A percentile compares a stretch with the other conserved stretches of the same genome.
phyloP scores from a whole-genome alignment of 2,329 filamentous ascomycete species.

The Xylariaceae sp. region DNA sequence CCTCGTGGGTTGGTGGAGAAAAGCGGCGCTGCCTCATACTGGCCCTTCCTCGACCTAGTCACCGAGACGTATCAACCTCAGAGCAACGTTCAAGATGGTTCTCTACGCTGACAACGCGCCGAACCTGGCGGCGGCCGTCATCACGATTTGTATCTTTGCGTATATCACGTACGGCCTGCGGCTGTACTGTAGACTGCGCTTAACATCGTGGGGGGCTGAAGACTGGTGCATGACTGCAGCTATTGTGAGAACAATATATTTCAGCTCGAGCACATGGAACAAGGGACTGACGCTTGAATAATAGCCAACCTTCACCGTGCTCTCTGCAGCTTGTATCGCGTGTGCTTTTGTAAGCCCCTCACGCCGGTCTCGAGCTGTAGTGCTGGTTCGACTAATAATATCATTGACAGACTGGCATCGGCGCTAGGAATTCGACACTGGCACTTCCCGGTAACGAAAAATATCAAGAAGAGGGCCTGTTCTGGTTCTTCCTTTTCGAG shows the following conservation, averaged over 20 bases:
- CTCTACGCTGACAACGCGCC: conserved; percentile 12
- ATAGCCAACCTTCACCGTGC: conserved; percentile 9
- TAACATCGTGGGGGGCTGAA: conserved; percentile 12
- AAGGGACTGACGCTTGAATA: too few relatives aligned
- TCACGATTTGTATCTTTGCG: conserved; percentile 9
- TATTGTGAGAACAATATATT: too few relatives aligned
- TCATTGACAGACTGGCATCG: conserved; percentile 5
- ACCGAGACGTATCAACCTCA: background rate
- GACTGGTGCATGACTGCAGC: conserved; percentile 14
- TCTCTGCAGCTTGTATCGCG: conserved; percentile 13
- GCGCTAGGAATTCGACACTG: conserved; percentile 5
- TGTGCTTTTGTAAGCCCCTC: conserved; percentile 4
- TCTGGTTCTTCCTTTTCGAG: conserved; percentile 18
- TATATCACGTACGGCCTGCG: conserved; percentile 9
- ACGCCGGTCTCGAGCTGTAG: too few relatives aligned
- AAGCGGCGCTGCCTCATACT: too few relatives aligned
- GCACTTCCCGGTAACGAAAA: conserved; percentile 8
- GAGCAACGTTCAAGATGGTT: conserved; percentile 4
- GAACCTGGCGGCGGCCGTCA: conserved; percentile 13
- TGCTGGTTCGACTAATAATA: background rate
- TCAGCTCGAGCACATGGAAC: too few relatives aligned
- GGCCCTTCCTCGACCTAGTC: too few relatives aligned
- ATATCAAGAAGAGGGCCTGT: conserved; percentile 9
- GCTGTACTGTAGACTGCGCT: conserved; percentile 9
- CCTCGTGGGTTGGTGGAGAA: too few relatives aligned